These are phyloP conservation scores for Avena insularis DNA, from an alignment of 176 grass and related monocot species.

Conservation along the genomic window DNA sequence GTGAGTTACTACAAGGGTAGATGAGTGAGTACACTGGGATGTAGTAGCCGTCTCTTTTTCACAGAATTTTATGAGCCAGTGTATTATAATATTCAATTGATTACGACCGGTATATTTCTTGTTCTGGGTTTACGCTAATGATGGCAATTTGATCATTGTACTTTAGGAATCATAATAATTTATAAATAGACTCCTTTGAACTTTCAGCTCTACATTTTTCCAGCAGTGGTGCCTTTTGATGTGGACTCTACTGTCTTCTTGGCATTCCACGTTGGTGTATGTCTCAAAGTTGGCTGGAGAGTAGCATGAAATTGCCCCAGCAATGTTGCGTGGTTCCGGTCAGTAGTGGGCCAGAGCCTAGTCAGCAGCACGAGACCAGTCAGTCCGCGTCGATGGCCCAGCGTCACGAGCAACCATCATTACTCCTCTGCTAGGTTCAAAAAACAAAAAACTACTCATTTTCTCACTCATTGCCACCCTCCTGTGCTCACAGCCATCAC, in stretches of 20 bases:
- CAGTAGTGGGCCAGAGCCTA: neutral
- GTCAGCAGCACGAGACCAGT: neutral
- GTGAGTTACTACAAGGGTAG: slow-evolving; percentile 39
- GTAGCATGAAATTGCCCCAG: neutral
- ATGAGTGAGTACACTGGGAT: slow-evolving; percentile 36
- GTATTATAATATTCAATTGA: slow-evolving; percentile 53
- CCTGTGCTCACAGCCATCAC: neutral
- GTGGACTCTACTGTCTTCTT: neutral
- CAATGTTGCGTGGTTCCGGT: neutral
- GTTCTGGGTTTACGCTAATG: neutral
- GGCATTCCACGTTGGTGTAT: neutral
- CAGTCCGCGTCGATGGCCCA: neutral
- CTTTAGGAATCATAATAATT: neutral
- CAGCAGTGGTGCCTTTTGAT: neutral
- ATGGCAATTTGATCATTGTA: neutral
- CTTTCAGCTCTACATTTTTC: neutral
- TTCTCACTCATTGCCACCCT: neutral
- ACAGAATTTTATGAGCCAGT: neutral
- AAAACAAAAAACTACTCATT: neutral
- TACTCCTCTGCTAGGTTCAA: no score
- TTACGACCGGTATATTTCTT: slow-evolving; percentile 13
- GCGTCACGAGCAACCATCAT: neutral
- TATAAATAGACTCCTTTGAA: no score
- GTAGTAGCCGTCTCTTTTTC: slow-evolving; percentile 1
- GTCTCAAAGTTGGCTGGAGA: neutral